Evolutionary conservation across 495 filamentous ascomycete genomes (phyloP), one percentile per base, ranked within the genome.

Genomic region (Penicillium cataractarum): DNA sequence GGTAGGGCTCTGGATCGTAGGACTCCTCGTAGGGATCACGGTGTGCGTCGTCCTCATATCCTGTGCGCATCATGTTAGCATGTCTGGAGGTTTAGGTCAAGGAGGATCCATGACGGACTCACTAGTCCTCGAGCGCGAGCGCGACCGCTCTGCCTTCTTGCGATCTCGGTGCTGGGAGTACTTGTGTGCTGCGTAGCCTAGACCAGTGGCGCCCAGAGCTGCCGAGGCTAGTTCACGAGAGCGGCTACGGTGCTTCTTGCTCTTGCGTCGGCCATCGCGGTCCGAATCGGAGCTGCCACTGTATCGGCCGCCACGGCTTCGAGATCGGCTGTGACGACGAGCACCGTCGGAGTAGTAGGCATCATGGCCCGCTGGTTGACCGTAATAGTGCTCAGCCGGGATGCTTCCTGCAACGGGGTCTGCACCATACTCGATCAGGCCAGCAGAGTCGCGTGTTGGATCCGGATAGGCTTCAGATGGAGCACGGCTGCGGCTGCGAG

Each of bases 381-480:
- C 79, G 62, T 85, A 82, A 64, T 83, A 82, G 63, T 83, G 79
- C 49, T 76, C 78, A 51, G 72, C 69, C 13, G 81, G 80, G 32
- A 80, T 80, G 54, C 77, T 81, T 44, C 81, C 80, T 69, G 83
- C 77, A 37, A 90, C 82, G 53, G 87, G 87, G 50, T 85, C 82
- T 48, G 84, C 82, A 63, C 90, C 92, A 77, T 94, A 94, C 74
- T 93, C 90, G 78, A 96, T 91, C 77, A 95, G 81, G 61, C 86
- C 89, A 78, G 84, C 78, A 42, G 76, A 86, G 74, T 85, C 82
- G 64, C 81, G 80, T 37, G 78, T 74, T 63, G 82, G 83, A 70
- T 87, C 84, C 60, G 83, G 74, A 64, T 84, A 86, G 69, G 74
- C 79, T 66, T 80, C 79, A 35, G 81, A 80, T 48, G 77, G 71